phyloP scores from a whole-genome alignment of 345 rosid species.

The Eucalyptus paniculata region DNA sequence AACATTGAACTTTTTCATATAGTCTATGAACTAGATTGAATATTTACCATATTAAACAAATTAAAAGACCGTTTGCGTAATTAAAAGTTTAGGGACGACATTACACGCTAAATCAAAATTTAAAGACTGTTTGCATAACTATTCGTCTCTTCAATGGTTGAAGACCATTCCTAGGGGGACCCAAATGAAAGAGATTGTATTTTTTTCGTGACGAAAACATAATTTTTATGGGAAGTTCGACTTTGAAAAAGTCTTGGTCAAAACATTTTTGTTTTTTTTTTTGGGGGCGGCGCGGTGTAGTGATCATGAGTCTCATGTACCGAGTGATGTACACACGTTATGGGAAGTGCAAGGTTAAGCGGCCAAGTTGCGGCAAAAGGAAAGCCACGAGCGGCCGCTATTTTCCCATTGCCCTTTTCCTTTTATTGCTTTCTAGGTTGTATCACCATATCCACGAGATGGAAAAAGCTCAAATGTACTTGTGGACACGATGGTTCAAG shows the following conservation, averaged over 20 bases:
- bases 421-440: not conserved
- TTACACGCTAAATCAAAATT: not conserved
- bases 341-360: not conserved
- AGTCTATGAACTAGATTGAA: no score
- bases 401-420: not conserved
- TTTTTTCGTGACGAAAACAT: not conserved
- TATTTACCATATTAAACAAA: not conserved
- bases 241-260: not conserved
- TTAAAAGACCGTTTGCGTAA: fast-evolving
- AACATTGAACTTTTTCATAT: no score
- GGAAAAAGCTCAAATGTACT: not conserved
- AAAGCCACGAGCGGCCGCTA: not conserved
- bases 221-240: not conserved
- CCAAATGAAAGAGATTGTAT: not conserved
- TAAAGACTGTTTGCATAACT: no score
- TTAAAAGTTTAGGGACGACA: fast-evolving
- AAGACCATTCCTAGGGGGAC: not conserved
- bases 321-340: not conserved
- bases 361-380: not conserved
- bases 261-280: not conserved
- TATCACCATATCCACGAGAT: not conserved
- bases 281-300: not conserved
- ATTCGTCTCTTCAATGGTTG: not conserved
- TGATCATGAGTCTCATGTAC: not conserved
- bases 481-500: not conserved